Evolutionary conservation across 352 stramenopile genomes (phyloP).

Genomic region (Pythium phragmitis): DNA sequence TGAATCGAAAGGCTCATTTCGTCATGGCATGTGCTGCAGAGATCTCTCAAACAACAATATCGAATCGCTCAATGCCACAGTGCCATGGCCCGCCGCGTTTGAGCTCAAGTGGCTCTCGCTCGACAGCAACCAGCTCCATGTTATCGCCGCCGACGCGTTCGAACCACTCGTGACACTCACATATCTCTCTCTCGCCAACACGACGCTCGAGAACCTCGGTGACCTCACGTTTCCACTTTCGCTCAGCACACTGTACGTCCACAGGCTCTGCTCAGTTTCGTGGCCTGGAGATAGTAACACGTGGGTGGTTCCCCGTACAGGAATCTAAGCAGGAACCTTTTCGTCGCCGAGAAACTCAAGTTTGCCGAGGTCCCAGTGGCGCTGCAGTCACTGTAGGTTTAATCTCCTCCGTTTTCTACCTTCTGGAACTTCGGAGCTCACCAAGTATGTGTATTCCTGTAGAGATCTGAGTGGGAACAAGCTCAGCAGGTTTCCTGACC

Average conservation of each 20-base stretch:
- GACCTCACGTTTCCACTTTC: conserved; percentile 31
- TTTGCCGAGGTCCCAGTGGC: conserved; percentile 45
- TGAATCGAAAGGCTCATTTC: not conserved
- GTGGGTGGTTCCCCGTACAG: conserved; percentile 1
- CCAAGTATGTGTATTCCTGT: conserved; percentile 6
- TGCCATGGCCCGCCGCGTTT: conserved; percentile 43
- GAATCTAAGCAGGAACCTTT: conserved; percentile 53
- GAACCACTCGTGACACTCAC: conserved; percentile 42
- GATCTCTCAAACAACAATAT: conserved; percentile 25
- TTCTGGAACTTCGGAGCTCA: not conserved
- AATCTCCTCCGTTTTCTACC: not conserved
- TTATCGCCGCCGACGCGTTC: conserved; percentile 43
- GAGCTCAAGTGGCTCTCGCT: conserved; percentile 61
- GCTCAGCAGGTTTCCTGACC: conserved; percentile 45
- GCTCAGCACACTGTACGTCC: conserved; percentile 40
- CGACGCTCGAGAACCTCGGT: conserved; percentile 36
- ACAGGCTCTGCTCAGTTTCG: not conserved
- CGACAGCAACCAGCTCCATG: conserved; percentile 45
- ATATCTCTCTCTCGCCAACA: conserved; percentile 47
- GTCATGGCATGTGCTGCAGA: conserved; percentile 1
- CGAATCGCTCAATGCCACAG: conserved; percentile 21
- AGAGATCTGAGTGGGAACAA: conserved; percentile 66
- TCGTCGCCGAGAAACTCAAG: conserved; percentile 45
- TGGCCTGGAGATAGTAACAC: not conserved
- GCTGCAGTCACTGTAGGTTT: conserved; percentile 46